Conservation (phyloP, 306 rosid species). For the Quercus mongolica region DNA sequence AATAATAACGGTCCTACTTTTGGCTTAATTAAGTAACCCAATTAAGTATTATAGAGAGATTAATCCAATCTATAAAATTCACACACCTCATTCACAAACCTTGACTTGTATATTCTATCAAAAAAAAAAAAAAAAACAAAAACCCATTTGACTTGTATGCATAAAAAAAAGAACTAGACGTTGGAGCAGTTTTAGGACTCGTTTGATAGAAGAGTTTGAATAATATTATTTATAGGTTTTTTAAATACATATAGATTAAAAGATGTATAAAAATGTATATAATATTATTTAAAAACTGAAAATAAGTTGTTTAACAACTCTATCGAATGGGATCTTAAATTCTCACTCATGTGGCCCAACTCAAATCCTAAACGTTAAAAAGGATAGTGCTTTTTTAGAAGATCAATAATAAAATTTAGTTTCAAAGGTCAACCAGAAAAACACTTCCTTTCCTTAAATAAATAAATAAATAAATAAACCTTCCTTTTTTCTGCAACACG, state of each 20-base stretch:
- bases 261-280: accelerated
- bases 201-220: no score
- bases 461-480: neutral
- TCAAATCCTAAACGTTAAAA: neutral
- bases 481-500: neutral
- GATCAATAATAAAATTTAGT: neutral
- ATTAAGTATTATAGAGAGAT: neutral
- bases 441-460: neutral
- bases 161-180: conserved; percentile 35
- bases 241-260: accelerated
- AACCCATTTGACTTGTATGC: neutral
- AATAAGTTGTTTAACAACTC: no score
- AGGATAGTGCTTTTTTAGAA: neutral
- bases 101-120: no score
- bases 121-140: neutral
- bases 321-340: neutral
- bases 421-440: neutral
- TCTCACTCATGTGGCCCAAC: conserved; percentile 23
- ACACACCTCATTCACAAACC: no score
- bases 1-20: no score
- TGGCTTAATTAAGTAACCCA: neutral
- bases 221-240: no score
- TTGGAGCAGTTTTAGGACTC: conserved; percentile 1
- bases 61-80: neutral
- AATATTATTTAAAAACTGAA: no score